Conservation (phyloP, 169 alveolate genomes). For the Cryptosporidium canis region DNA sequence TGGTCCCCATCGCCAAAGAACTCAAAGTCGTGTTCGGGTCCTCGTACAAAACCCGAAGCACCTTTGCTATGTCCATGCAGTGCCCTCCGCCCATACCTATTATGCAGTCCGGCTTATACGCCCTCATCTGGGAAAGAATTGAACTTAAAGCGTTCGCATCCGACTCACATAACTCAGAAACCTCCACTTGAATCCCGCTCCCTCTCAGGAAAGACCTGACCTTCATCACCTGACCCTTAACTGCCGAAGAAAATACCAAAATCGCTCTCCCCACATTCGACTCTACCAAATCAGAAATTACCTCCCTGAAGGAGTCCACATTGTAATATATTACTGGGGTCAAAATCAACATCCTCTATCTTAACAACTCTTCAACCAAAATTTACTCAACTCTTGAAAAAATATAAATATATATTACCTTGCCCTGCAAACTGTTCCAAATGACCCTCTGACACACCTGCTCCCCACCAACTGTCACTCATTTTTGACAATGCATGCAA, state of each 20-base stretch:
- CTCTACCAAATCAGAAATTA: slow-evolving; percentile 30
- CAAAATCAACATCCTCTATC: slow-evolving; percentile 42
- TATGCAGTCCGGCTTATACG: slow-evolving; percentile 53
- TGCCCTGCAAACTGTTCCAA: neutral
- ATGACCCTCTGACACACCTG: neutral
- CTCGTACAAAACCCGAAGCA: slow-evolving; percentile 40
- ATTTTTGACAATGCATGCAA: neutral
- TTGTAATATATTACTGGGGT: slow-evolving; percentile 57
- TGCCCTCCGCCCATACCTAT: slow-evolving; percentile 71
- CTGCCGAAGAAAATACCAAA: slow-evolving; percentile 23
- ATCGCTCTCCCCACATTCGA: neutral
- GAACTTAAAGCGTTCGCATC: slow-evolving; percentile 57
- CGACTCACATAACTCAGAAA: slow-evolving; percentile 51
- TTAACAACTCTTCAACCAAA: neutral
- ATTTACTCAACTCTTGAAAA: neutral
- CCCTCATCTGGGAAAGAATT: slow-evolving; percentile 30
- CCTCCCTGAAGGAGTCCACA: slow-evolving; percentile 48
- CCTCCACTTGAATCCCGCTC: slow-evolving; percentile 3
- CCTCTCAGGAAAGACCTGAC: neutral
- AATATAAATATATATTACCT: neutral
- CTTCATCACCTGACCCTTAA: neutral
- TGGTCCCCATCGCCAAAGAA: slow-evolving; percentile 46
- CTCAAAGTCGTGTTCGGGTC: slow-evolving; percentile 46
- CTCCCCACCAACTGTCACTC: neutral
- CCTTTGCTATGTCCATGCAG: slow-evolving; percentile 68